phyloP scores from a whole-genome alignment of 139 green algal genomes.

The Edaphochlamys debaryana region DNA sequence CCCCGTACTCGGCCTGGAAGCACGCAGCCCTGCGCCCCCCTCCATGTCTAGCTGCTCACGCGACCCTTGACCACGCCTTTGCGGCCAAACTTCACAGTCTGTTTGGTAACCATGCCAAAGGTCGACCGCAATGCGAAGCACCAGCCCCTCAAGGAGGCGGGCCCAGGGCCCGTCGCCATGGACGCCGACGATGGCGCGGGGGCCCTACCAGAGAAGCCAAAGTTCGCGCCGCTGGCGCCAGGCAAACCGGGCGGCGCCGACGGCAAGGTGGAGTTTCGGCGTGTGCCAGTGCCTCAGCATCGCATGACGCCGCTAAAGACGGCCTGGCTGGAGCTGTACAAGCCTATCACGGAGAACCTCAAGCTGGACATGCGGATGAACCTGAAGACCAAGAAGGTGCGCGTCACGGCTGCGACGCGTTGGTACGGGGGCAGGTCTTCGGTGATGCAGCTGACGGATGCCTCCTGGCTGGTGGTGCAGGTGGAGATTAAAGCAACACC shows the following conservation, averaged over 20 bases:
- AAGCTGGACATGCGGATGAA: conserved; percentile 99
- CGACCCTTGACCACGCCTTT: too few species aligned
- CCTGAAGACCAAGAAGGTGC: conserved; percentile 92
- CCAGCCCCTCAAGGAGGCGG: conserved; percentile 24
- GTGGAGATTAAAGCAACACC: conserved; percentile 97
- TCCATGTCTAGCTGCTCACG: too few species aligned
- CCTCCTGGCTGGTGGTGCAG: too few species aligned
- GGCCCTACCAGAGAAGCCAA: conserved; percentile 27
- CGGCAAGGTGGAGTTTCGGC: conserved; percentile 35
- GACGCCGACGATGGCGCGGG: background rate
- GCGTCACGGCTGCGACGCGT: background rate
- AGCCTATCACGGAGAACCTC: conserved; percentile 96
- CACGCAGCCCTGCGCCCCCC: too few species aligned
- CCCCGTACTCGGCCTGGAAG: too few species aligned
- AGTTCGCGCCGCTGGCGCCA: conserved; percentile 10
- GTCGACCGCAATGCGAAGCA: conserved; percentile 29
- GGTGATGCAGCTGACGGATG: too few species aligned
- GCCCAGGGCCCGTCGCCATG: conserved; percentile 15
- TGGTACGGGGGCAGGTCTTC: background rate
- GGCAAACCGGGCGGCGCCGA: conserved; percentile 23
- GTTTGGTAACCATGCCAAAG: conserved; percentile 37
- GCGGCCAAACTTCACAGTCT: too few species aligned
- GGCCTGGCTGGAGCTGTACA: conserved; percentile 95
- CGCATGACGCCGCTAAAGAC: conserved; percentile 97
- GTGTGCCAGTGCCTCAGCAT: conserved; percentile 89